phyloP scores from a whole-genome alignment of 2,329 filamentous ascomycete genomes.

The Penicillium nordicum region DNA sequence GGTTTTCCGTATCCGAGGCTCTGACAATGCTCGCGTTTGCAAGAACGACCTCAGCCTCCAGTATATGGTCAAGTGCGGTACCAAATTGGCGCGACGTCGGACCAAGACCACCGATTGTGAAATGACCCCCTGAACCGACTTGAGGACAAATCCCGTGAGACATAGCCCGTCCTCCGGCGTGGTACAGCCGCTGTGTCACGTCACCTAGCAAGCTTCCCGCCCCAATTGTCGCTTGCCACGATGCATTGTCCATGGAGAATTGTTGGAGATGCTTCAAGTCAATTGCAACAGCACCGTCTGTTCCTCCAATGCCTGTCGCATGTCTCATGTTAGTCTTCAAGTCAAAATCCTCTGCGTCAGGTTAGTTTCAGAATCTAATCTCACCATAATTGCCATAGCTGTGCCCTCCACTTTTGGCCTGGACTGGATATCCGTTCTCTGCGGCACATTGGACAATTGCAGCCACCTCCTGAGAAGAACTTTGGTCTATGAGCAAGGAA shows the following conservation, averaged over 20 bases:
- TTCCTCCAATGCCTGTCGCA: conserved; percentile 14
- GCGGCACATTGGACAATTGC: conserved; percentile 48
- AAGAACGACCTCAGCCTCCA: conserved; percentile 48
- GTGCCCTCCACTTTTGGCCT: conserved; percentile 54
- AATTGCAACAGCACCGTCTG: conserved; percentile 29
- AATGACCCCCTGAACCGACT: conserved; percentile 38
- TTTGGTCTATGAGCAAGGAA: background rate
- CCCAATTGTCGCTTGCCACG: conserved; percentile 34
- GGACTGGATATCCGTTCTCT: conserved; percentile 45
- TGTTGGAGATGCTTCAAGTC: conserved; percentile 31
- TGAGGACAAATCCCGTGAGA: conserved; percentile 36
- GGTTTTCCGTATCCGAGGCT: conserved; percentile 28
- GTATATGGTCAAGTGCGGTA: conserved; percentile 50
- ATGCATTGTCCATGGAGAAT: conserved; percentile 32
- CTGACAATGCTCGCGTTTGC: conserved; percentile 36
- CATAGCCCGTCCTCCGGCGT: conserved; percentile 30
- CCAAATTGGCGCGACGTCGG: conserved; percentile 49
- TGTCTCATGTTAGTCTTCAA: background rate
- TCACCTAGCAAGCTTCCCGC: conserved; percentile 30
- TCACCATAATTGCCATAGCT: conserved; percentile 51
- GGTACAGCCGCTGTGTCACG: conserved; percentile 23
- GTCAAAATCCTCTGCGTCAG: fast-evolving
- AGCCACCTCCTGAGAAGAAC: conserved; percentile 39
- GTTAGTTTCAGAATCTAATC: conserved; percentile 8
- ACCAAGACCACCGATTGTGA: conserved; percentile 37